Conservation (phyloP, 306 rosid genomes). For the Mimosa bimucronata region DNA sequence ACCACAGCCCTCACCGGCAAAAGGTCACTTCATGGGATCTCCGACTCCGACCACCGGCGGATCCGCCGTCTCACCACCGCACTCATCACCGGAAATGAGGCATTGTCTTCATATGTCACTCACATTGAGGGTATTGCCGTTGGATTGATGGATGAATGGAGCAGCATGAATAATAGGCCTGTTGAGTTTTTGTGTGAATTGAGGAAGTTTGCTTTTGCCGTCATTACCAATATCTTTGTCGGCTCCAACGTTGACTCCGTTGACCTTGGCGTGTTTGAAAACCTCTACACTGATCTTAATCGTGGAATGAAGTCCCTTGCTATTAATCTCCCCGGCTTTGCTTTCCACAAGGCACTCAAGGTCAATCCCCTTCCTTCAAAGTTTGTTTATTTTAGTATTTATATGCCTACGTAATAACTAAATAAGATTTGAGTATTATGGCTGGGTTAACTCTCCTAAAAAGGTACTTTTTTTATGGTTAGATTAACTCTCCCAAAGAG, state of each 20-base stretch:
- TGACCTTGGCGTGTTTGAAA: constrained; percentile 45
- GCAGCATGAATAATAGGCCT: constrained; percentile 26
- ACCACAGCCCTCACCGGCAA: constrained; percentile 43
- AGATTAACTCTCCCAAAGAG: no score
- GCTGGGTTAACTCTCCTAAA: no score
- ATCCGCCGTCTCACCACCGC: constrained; percentile 67
- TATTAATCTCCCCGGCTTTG: constrained; percentile 72
- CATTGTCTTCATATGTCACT: constrained; percentile 47
- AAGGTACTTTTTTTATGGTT: no score
- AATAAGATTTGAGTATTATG: no score
- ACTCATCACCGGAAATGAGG: constrained; percentile 64
- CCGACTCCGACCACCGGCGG: constrained; percentile 61
- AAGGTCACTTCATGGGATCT: constrained; percentile 52
- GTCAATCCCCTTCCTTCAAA: constrained; percentile 41
- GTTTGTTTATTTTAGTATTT: no score
- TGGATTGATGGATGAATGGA: constrained; percentile 43
- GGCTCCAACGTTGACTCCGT: constrained; percentile 43
- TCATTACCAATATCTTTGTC: constrained; percentile 61
- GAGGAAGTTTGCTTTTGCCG: constrained; percentile 61
- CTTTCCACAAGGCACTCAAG: constrained; percentile 70
- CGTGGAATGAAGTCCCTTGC: constrained; percentile 66
- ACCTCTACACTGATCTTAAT: constrained; percentile 49
- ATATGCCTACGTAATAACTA: no score
- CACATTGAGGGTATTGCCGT: constrained; percentile 46
- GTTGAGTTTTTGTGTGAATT: constrained; percentile 60